phyloP scores from a whole-genome alignment of 352 stramenopile species.

The Globisporangium iwayamae region DNA sequence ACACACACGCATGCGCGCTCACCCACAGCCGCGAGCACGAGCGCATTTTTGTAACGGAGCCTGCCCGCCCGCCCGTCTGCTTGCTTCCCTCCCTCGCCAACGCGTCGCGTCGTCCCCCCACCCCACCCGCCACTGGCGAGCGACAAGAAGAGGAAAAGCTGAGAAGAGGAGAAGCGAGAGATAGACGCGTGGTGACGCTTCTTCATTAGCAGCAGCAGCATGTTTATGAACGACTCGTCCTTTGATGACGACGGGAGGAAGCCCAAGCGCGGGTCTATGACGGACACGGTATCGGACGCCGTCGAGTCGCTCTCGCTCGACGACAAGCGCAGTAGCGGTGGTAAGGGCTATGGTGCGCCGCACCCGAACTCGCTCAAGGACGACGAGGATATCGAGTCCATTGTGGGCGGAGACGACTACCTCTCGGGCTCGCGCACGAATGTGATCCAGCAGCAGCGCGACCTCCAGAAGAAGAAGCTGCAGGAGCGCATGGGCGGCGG shows the following conservation, averaged over 20 bases:
- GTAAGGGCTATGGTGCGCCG: constrained; percentile 26
- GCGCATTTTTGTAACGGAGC: constrained; percentile 10
- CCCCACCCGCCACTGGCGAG: neutral
- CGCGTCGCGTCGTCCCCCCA: neutral
- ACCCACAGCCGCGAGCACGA: neutral
- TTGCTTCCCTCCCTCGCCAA: neutral
- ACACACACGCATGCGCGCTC: neutral
- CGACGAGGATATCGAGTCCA: constrained; percentile 66
- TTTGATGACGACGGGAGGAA: constrained; percentile 60
- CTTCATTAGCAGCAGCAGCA: constrained; percentile 27
- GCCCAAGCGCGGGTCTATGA: constrained; percentile 20
- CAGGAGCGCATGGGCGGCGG: constrained; percentile 75
- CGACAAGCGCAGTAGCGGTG: constrained; percentile 31
- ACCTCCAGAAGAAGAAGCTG: constrained; percentile 86
- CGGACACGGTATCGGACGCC: constrained; percentile 45
- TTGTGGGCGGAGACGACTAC: constrained; percentile 49
- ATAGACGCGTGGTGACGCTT: neutral
- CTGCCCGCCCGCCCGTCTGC: neutral
- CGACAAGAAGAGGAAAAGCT: constrained; percentile 5
- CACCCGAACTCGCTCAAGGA: constrained; percentile 81
- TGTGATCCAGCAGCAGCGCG: constrained; percentile 82
- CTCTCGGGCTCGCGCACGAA: constrained; percentile 59
- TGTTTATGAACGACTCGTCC: constrained; percentile 82
- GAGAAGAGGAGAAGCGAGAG: neutral
- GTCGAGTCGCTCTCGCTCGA: constrained; percentile 65